Conservation (phyloP, 2,329 filamentous ascomycete species). For the Akanthomyces dipterigenus region DNA sequence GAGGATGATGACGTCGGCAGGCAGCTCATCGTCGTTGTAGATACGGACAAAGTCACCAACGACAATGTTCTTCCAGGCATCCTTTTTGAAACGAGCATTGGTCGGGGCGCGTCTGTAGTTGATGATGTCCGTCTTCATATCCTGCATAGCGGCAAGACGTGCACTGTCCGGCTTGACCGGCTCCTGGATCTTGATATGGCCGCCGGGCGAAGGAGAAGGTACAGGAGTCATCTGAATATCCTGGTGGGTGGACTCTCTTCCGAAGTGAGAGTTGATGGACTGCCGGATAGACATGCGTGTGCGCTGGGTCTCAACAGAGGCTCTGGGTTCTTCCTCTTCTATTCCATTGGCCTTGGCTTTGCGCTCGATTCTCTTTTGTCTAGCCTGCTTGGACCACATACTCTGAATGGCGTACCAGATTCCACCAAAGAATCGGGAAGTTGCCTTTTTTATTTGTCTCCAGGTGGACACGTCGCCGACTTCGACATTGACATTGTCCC, state of each 20-base stretch:
- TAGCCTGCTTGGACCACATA: constrained; percentile 46
- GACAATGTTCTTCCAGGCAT: constrained; percentile 90
- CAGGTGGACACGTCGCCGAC: constrained; percentile 80
- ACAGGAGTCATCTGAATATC: constrained; percentile 97
- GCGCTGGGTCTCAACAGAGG: constrained; percentile 44
- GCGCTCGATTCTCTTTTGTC: constrained; percentile 41
- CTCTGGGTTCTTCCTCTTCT: constrained; percentile 47
- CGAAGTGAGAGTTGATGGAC: constrained; percentile 44
- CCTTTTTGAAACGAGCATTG: constrained; percentile 81
- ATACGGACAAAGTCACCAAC: constrained; percentile 95
- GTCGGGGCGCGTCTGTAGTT: constrained; percentile 60
- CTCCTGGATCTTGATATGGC: constrained; percentile 31
- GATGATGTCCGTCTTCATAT: constrained; percentile 55
- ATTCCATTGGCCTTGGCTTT: constrained; percentile 25
- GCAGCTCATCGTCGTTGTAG: constrained; percentile 93
- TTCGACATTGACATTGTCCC: constrained; percentile 87
- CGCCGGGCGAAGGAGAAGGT: constrained; percentile 62
- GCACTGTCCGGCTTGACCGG: constrained; percentile 29
- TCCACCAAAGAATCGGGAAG: constrained; percentile 51
- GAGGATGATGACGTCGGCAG: constrained; percentile 85
- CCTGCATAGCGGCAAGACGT: constrained; percentile 32
- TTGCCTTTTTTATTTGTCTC: constrained; percentile 88
- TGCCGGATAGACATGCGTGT: constrained; percentile 29
- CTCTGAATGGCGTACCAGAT: constrained; percentile 42
- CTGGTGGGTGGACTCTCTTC: constrained; percentile 49